phyloP scores from a whole-genome alignment of 1,284 basidiomycete genomes.

The Amylostereum areolatum region DNA sequence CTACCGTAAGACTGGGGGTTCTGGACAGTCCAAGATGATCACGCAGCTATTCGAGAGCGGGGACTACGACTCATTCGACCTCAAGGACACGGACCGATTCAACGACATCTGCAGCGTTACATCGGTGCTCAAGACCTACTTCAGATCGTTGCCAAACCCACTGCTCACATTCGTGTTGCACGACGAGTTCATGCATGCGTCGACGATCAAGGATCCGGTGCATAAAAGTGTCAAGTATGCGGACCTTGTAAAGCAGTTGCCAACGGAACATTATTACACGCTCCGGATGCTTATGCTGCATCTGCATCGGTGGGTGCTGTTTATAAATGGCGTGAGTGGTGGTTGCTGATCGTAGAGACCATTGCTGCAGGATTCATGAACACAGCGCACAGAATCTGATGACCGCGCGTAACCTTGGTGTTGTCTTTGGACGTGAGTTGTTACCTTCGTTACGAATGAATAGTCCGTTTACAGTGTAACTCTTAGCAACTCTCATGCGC shows the following conservation, averaged over 20 bases:
- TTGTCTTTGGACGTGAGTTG: slow-evolving; percentile 96
- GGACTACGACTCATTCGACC: slow-evolving; percentile 83
- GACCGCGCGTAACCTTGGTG: slow-evolving; percentile 94
- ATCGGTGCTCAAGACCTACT: slow-evolving; percentile 95
- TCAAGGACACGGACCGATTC: slow-evolving; percentile 83
- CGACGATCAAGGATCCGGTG: slow-evolving; percentile 61
- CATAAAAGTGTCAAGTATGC: slow-evolving; percentile 59
- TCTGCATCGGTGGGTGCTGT: slow-evolving; percentile 61
- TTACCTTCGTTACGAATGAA: neutral
- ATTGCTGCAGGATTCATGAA: slow-evolving; percentile 55
- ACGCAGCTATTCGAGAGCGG: slow-evolving; percentile 94
- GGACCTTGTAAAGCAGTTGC: slow-evolving; percentile 75
- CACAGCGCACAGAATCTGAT: slow-evolving; percentile 80
- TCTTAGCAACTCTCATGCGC: slow-evolving; percentile 86
- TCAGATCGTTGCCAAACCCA: slow-evolving; percentile 87
- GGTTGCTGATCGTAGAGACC: slow-evolving; percentile 2
- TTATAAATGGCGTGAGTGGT: neutral
- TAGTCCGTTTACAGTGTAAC: slow-evolving; percentile 11
- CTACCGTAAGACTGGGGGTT: slow-evolving; percentile 95
- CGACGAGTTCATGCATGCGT: slow-evolving; percentile 80
- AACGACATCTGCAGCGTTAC: slow-evolving; percentile 98
- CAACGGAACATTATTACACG: slow-evolving; percentile 84
- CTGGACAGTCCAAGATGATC: slow-evolving; percentile 88
- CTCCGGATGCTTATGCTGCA: slow-evolving; percentile 82
- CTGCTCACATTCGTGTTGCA: slow-evolving; percentile 89